Evolutionary conservation across 2,329 filamentous ascomycete genomes (phyloP), one percentile per base, ranked within the genome.

Genomic region (Sarocladiaceae sp.): DNA sequence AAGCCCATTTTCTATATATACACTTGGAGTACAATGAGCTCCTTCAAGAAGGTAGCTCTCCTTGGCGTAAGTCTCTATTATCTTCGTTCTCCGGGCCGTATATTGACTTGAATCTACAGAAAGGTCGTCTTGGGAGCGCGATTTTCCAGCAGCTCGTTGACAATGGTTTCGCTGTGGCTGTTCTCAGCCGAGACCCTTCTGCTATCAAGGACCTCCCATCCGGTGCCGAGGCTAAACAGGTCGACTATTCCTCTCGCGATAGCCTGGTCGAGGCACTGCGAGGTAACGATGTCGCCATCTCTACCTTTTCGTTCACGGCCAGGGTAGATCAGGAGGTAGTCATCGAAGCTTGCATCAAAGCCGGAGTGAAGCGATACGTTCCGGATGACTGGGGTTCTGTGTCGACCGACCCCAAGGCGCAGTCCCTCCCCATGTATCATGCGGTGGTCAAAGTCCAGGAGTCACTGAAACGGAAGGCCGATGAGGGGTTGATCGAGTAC

Each of bases 311-410:
- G 5, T 56, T 55, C 34, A 68, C 66, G 5, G 60, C 69, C 2
- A 59, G 77, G 41, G 62, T 63, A 29, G 32, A 27, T 26, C 45
- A 47, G 19, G 43, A 48, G 27, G 53, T 70, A 12, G 59, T 79
- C 45, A 67, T 79, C 34, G 68, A 78, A 31, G 77, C 75, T 1
- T 69, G 74, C 32, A 64, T 74, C 24, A 65, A 66, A 6, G 76
- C 74, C 4, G 73, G 75, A 16, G 73, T 81, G 6, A 68, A 75
- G 53, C 67, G 74, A 13, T 76, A 78, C 60, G 61, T 80, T 26
- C 74, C 76, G 5, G 69, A 69, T 4, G 76, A 80, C 46, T 80
- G 68, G 34, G 58, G 57, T 33, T 20, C 48, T 5, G 48, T 58
- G 59, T 29, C 16, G 16, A 29, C 33, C 10, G 44, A 45, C 10